These are phyloP conservation scores for Fusarium coffeatum DNA, from an alignment of 2,329 filamentous ascomycete genomes.

Conservation along the genomic window DNA sequence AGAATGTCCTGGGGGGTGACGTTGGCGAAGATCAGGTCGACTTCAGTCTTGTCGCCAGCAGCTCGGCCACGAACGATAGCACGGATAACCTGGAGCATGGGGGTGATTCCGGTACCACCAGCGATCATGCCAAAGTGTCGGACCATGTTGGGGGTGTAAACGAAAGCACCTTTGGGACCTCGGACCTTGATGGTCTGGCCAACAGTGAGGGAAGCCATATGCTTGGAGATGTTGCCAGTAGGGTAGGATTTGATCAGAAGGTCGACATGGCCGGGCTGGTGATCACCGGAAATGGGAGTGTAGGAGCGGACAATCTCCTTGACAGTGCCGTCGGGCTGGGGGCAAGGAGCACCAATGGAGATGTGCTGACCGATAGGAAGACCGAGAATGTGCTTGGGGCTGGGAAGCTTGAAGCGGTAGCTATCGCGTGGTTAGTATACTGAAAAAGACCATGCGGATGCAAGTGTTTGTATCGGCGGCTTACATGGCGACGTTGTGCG, in stretches of 20 bases:
- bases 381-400: constrained; percentile 83
- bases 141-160: constrained; percentile 97
- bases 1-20: constrained; percentile 93
- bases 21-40: constrained; percentile 97
- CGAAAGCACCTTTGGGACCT: constrained; percentile 97
- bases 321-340: constrained; percentile 73
- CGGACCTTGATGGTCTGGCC: constrained; percentile 90
- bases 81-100: constrained; percentile 96
- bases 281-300: constrained; percentile 90
- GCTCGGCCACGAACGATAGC: constrained; percentile 86
- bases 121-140: constrained; percentile 98
- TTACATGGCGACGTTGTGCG: constrained; percentile 97
- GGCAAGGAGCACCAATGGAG: constrained; percentile 84
- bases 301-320: constrained; percentile 93
- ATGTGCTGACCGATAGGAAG: constrained; percentile 99
- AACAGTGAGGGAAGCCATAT: constrained; percentile 84
- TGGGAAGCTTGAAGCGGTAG: constrained; percentile 92
- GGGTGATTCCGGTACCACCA: constrained; percentile 96
- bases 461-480: constrained; percentile 45
- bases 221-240: constrained; percentile 95
- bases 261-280: constrained; percentile 92
- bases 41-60: constrained; percentile 84
- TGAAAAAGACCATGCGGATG: not conserved
- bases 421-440: constrained; percentile 55
- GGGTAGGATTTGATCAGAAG: constrained; percentile 98